phyloP scores from a whole-genome alignment of 306 rosid genomes.

The Ceratonia siliqua region DNA sequence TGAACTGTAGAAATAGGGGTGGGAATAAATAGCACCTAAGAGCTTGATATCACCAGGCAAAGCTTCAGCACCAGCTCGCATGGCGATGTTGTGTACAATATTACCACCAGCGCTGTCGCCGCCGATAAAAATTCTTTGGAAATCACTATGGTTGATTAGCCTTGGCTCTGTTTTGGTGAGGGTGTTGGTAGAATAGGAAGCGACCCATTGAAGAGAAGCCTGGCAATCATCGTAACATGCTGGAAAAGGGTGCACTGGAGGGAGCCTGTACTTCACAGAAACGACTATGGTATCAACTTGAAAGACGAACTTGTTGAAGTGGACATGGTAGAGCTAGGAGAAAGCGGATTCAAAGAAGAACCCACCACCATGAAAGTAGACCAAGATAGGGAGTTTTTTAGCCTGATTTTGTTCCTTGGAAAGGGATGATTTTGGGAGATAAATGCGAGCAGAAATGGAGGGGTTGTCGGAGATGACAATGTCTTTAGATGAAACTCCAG shows the following conservation, averaged over 20 bases:
- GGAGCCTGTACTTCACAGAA: conserved; percentile 48
- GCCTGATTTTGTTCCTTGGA: not conserved
- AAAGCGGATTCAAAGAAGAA: conserved; percentile 42
- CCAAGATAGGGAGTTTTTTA: conserved; percentile 38
- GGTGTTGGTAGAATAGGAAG: not conserved
- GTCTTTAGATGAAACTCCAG: conserved; percentile 46
- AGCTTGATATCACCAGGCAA: conserved; percentile 37
- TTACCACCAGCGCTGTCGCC: conserved; percentile 60
- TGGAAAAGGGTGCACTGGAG: conserved; percentile 46
- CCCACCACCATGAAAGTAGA: conserved; percentile 54
- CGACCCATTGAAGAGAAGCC: conserved; percentile 50
- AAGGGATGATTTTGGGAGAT: conserved; percentile 32
- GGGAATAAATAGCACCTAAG: conserved; percentile 34
- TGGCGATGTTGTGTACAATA: conserved; percentile 40
- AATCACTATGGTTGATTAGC: conserved; percentile 36
- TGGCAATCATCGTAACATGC: conserved; percentile 39
- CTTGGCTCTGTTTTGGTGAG: conserved; percentile 36
- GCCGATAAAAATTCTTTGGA: conserved; percentile 36
- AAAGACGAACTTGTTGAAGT: conserved; percentile 31
- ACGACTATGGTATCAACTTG: conserved; percentile 33
- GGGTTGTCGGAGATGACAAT: conserved; percentile 40
- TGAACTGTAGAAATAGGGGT: conserved; percentile 44
- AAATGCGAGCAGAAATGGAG: conserved; percentile 34
- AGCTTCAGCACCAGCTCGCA: conserved; percentile 38
- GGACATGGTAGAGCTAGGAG: conserved; percentile 29